Percentiles rank a stretch among this genome's conserved stretches.
phyloP scores from a whole-genome alignment of 345 rosid species.

The Brassica rapa region DNA sequence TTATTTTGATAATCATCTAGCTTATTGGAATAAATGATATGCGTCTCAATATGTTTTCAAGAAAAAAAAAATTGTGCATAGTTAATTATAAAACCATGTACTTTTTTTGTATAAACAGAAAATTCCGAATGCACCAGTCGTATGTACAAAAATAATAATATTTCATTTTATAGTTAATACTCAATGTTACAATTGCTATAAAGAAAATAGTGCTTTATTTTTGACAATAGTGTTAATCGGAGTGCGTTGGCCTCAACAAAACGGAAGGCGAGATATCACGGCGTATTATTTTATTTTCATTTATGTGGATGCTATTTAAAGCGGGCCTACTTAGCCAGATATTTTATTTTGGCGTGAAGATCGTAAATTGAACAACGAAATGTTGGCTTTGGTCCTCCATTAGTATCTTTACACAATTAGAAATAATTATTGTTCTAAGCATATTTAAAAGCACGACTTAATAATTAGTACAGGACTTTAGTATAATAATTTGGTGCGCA shows the following conservation, averaged over 20 bases:
- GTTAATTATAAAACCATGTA: not conserved
- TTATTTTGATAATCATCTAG: not conserved
- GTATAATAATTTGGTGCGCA: not conserved
- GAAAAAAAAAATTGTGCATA: not conserved
- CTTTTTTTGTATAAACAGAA: not conserved
- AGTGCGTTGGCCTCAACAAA: not conserved
- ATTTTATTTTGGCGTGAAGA: slow-evolving; percentile 20
- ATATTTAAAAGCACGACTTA: slow-evolving; percentile 23
- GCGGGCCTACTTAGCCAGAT: not conserved
- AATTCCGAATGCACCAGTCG: not conserved
- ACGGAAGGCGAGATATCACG: not conserved
- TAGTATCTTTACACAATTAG: not conserved
- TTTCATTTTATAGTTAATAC: not conserved
- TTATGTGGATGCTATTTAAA: slow-evolving; percentile 8
- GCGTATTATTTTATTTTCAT: not conserved
- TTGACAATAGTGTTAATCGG: not conserved
- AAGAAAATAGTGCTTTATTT: not conserved
- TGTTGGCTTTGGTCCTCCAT: slow-evolving; percentile 18
- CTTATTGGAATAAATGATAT: not conserved
- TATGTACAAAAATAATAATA: not conserved
- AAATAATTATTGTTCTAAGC: not conserved
- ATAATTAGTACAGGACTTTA: not conserved
- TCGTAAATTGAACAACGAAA: slow-evolving; percentile 12
- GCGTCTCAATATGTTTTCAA: not conserved
- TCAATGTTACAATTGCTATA: not conserved